Evolutionary conservation across 768 basidiomycete species (phyloP).

Genomic region (Naematelia aurantialba): DNA sequence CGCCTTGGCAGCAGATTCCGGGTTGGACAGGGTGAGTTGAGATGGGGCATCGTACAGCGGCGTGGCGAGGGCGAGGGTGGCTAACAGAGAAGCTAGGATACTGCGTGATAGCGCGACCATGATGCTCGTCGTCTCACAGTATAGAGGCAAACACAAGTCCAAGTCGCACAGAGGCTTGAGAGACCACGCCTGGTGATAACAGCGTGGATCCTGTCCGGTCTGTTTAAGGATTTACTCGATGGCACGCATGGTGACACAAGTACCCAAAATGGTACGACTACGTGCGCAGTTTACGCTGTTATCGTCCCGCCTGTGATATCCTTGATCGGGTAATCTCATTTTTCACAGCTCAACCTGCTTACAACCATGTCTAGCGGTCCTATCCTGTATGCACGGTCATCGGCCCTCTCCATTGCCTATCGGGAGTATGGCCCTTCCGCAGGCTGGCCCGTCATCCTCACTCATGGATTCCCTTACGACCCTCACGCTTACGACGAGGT

Average conservation of each 20-base stretch:
- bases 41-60: not conserved
- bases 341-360: too few species aligned
- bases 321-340: too few species aligned
- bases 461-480: not conserved
- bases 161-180: too few species aligned
- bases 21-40: not conserved
- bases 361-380: not conserved
- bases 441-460: not conserved
- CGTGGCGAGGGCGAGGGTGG: not conserved
- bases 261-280: too few species aligned
- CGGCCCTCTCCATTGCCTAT: not conserved
- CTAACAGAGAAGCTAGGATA: not conserved
- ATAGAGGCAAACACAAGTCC: too few species aligned
- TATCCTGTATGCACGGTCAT: not conserved
- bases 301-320: too few species aligned
- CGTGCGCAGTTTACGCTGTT: too few species aligned
- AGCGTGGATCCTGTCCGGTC: too few species aligned
- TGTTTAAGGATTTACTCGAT: too few species aligned
- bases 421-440: not conserved
- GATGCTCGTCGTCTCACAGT: too few species aligned
- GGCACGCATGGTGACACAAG: too few species aligned
- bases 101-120: not conserved
- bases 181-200: too few species aligned
- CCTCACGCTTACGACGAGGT: not conserved
- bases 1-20: not conserved